phyloP scores from a whole-genome alignment of 2,329 filamentous ascomycete genomes.

The Leptographium radiaticola region DNA sequence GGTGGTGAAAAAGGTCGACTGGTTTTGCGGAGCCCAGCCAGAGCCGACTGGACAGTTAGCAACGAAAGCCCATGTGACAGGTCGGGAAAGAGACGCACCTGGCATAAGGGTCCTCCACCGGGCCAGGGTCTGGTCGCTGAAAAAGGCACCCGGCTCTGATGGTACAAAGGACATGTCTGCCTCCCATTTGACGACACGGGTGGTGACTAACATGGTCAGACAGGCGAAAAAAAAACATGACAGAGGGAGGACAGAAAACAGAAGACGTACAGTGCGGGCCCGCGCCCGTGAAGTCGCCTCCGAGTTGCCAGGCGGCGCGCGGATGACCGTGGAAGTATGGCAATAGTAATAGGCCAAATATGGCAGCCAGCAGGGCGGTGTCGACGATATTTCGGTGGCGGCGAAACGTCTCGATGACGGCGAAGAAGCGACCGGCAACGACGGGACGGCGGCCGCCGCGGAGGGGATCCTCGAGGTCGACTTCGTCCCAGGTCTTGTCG shows the following conservation, averaged over 20 bases:
- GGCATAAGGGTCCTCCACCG: slow-evolving; percentile 28
- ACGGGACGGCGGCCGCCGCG: slow-evolving; percentile 7
- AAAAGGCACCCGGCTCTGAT: slow-evolving; percentile 24
- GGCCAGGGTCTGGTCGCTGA: slow-evolving; percentile 21
- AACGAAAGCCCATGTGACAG: not conserved
- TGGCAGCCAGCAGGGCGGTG: slow-evolving; percentile 18
- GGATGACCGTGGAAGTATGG: slow-evolving; percentile 4
- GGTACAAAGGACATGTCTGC: slow-evolving; percentile 26
- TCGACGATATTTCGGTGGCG: slow-evolving; percentile 21
- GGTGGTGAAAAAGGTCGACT: slow-evolving; percentile 25
- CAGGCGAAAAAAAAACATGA: not conserved
- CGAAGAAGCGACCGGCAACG: not conserved
- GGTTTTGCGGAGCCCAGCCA: slow-evolving; percentile 19
- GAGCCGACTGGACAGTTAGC: slow-evolving; percentile 14
- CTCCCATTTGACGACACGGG: slow-evolving; percentile 24
- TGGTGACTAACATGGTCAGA: slow-evolving; percentile 17
- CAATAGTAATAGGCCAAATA: slow-evolving; percentile 16
- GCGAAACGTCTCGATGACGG: slow-evolving; percentile 4
- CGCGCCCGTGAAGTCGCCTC: slow-evolving; percentile 23
- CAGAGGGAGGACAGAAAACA: no score
- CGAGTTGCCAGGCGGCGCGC: slow-evolving; percentile 19
- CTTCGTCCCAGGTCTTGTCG: slow-evolving; percentile 17
- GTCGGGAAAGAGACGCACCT: slow-evolving; percentile 14
- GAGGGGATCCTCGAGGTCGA: slow-evolving; percentile 3
- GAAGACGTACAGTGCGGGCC: slow-evolving; percentile 19